Evolutionary conservation across 139 green algal genomes (phyloP).

Genomic region (Marvania coccoides): DNA sequence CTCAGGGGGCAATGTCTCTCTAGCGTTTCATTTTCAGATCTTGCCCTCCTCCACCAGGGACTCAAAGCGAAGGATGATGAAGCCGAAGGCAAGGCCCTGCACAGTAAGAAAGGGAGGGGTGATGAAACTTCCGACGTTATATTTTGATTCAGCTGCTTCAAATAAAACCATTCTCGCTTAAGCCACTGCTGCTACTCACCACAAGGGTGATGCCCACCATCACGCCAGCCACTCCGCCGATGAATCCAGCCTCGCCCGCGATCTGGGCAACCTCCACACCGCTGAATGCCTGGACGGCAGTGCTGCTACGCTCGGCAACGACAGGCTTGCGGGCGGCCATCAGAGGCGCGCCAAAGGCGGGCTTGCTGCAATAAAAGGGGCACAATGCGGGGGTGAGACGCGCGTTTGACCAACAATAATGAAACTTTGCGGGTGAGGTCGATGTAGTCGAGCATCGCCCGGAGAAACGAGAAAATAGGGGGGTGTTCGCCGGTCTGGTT

Average conservation of each 20-base stretch:
- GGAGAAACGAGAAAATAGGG: too few species aligned
- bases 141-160: neutral
- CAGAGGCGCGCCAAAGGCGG: neutral
- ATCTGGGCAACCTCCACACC: conserved; percentile 70
- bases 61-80: conserved; percentile 87
- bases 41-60: conserved; percentile 83
- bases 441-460: too few species aligned
- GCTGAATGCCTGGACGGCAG: conserved; percentile 4
- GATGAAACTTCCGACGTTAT: neutral
- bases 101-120: neutral
- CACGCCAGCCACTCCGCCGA: conserved; percentile 61
- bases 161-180: neutral
- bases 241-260: conserved; percentile 70
- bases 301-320: neutral
- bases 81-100: conserved; percentile 90
- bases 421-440: neutral
- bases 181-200: conserved; percentile 38
- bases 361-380: conserved; percentile 9
- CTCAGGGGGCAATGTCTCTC: too few species aligned
- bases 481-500: too few species aligned
- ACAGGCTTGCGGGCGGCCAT: conserved; percentile 2
- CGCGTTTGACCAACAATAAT: neutral
- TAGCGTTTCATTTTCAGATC: conserved; percentile 57
- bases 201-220: conserved; percentile 82
- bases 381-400: neutral